Conservation (phyloP, 2,329 filamentous ascomycete genomes). For the Fusarium clavum region DNA sequence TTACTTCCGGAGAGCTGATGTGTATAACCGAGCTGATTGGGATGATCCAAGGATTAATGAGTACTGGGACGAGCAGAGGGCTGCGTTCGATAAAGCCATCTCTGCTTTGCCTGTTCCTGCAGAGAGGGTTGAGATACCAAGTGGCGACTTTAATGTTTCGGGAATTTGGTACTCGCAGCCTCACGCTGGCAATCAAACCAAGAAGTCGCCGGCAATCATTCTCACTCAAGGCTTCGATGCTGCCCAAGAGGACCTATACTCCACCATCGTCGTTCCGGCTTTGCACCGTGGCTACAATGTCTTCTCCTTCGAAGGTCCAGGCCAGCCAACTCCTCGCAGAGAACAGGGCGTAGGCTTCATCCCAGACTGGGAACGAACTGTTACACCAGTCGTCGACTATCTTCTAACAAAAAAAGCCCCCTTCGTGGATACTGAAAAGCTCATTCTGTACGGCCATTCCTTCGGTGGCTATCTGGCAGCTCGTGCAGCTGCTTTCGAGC, state of each 20-base stretch:
- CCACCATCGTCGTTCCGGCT: constrained; percentile 8
- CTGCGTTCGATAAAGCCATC: constrained; percentile 55
- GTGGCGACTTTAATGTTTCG: constrained; percentile 49
- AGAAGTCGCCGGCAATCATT: constrained; percentile 6
- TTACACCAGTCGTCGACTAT: constrained; percentile 19
- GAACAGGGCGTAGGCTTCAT: constrained; percentile 28
- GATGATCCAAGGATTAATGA: constrained; percentile 54
- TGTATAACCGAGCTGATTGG: constrained; percentile 56
- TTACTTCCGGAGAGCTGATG: constrained; percentile 58
- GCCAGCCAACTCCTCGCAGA: constrained; percentile 25
- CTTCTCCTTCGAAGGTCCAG: constrained; percentile 26
- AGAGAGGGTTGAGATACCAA: constrained; percentile 48
- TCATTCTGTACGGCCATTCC: constrained; percentile 15
- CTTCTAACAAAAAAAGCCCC: constrained; percentile 1
- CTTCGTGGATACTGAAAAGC: neutral
- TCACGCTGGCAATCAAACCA: neutral
- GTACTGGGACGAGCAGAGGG: constrained; percentile 52
- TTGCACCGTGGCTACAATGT: constrained; percentile 24
- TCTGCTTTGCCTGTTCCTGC: constrained; percentile 52
- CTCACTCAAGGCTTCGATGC: constrained; percentile 26
- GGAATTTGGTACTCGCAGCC: constrained; percentile 51
- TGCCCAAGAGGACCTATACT: constrained; percentile 31
- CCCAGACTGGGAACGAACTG: constrained; percentile 27
- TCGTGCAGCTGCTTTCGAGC: constrained; percentile 30
- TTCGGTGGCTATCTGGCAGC: constrained; percentile 31